phyloP scores from a whole-genome alignment of 1,284 basidiomycete species.

The Pseudozyma thailandica region DNA sequence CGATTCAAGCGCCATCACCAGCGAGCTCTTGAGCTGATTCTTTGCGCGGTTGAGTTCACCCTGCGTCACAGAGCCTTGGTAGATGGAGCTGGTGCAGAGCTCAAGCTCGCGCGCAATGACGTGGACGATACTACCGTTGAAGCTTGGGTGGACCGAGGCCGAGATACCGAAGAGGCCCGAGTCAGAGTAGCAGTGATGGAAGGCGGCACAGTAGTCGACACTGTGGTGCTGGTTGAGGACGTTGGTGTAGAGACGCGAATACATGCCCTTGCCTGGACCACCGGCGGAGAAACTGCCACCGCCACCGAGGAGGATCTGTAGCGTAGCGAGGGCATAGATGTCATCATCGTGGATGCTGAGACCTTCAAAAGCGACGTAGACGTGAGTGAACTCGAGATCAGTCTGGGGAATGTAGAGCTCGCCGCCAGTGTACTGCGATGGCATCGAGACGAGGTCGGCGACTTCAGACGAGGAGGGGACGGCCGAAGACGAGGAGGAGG shows the following conservation, averaged over 20 bases:
- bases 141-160: constrained; percentile 82
- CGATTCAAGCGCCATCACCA: constrained; percentile 96
- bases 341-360: constrained; percentile 91
- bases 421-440: constrained; percentile 86
- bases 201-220: constrained; percentile 95
- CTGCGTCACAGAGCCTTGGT: constrained; percentile 72
- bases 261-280: constrained; percentile 99
- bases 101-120: constrained; percentile 84
- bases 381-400: constrained; percentile 85
- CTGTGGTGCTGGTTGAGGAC: constrained; percentile 94
- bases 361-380: constrained; percentile 93
- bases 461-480: constrained; percentile 36
- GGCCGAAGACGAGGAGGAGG: constrained; percentile 52
- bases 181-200: constrained; percentile 97
- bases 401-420: constrained; percentile 74
- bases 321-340: constrained; percentile 91
- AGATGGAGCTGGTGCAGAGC: constrained; percentile 65
- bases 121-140: constrained; percentile 78
- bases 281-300: constrained; percentile 95
- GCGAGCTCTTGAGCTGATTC: constrained; percentile 92
- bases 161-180: constrained; percentile 93
- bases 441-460: constrained; percentile 62
- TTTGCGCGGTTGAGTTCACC: constrained; percentile 85
- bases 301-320: constrained; percentile 94
- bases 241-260: constrained; percentile 95